Evolutionary conservation across 768 basidiomycete species (phyloP).

Genomic region (Hirschioporus abietinus): DNA sequence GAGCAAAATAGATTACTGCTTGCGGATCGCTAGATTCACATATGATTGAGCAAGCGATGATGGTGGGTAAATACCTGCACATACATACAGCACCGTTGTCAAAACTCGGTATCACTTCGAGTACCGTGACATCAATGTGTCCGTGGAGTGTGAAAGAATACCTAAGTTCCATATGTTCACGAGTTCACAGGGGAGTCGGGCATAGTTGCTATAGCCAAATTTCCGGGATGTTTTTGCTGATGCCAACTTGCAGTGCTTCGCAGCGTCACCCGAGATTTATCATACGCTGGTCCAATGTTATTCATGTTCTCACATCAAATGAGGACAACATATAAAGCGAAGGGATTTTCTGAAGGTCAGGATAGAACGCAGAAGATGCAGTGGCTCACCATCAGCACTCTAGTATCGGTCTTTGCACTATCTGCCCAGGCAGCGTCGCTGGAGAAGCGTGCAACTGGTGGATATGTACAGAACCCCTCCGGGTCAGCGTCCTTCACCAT

Average conservation of each 20-base stretch:
- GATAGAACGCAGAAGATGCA: not conserved
- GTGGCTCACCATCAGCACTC: not conserved
- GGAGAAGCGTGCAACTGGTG: conserved; percentile 36
- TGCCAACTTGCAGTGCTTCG: not conserved
- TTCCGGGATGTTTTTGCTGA: not conserved
- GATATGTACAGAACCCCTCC: conserved; percentile 48
- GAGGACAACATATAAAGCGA: not conserved
- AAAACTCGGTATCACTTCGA: not conserved
- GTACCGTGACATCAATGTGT: not conserved
- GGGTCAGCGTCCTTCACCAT: conserved; percentile 53
- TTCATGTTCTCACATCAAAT: not conserved
- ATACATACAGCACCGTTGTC: no score
- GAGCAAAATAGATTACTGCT: no score
- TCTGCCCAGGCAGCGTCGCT: not conserved
- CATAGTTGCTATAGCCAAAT: not conserved
- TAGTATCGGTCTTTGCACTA: not conserved
- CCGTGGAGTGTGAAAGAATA: not conserved
- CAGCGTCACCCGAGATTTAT: not conserved
- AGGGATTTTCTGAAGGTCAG: not conserved
- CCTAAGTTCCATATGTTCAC: not conserved
- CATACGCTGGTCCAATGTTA: not conserved
- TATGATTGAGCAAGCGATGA: no score
- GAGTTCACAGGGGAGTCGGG: not conserved
- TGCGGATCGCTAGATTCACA: no score
- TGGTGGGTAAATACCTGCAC: no score